Evolutionary conservation across 768 basidiomycete genomes (phyloP).

Genomic region (Boletus coccyginus): DNA sequence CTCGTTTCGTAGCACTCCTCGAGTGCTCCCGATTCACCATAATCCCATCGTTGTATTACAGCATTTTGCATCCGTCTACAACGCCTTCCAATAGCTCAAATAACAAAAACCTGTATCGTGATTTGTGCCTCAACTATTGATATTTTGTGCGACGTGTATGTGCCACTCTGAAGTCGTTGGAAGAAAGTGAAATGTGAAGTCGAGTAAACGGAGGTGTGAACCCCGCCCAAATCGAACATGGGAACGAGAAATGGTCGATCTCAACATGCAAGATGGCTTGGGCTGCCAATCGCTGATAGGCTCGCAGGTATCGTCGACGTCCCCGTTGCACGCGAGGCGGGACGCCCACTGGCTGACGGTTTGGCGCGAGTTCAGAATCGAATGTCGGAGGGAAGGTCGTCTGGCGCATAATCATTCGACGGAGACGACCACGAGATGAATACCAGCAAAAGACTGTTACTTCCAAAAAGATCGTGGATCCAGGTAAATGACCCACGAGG

Average conservation of each 20-base stretch:
- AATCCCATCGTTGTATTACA: slow-evolving; percentile 18
- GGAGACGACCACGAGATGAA: slow-evolving; percentile 43
- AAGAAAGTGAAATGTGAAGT: background rate
- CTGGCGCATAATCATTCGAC: too few species aligned
- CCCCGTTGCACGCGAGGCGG: slow-evolving; percentile 4
- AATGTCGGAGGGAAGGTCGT: too few species aligned
- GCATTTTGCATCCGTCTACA: slow-evolving; percentile 2
- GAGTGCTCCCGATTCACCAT: slow-evolving; percentile 1
- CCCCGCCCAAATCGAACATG: background rate
- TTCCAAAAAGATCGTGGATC: slow-evolving; percentile 47
- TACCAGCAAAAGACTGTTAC: slow-evolving; percentile 45
- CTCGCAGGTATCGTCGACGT: slow-evolving; percentile 4
- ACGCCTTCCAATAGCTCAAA: slow-evolving; percentile 11
- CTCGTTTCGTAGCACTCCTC: background rate
- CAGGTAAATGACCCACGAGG: slow-evolving; percentile 32
- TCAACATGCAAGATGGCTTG: background rate
- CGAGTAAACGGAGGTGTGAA: too few species aligned
- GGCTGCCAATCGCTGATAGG: slow-evolving; percentile 13
- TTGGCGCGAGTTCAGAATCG: too few species aligned
- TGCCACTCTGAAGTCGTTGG: background rate
- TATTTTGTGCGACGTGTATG: slow-evolving; percentile 13
- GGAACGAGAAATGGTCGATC: too few species aligned
- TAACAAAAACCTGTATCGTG: slow-evolving; percentile 30
- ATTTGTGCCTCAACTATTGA: slow-evolving; percentile 34
- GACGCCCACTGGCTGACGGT: slow-evolving; percentile 3